phyloP scores from a whole-genome alignment of 257 asterid genomes.

The Dorcoceras hygrometricum region DNA sequence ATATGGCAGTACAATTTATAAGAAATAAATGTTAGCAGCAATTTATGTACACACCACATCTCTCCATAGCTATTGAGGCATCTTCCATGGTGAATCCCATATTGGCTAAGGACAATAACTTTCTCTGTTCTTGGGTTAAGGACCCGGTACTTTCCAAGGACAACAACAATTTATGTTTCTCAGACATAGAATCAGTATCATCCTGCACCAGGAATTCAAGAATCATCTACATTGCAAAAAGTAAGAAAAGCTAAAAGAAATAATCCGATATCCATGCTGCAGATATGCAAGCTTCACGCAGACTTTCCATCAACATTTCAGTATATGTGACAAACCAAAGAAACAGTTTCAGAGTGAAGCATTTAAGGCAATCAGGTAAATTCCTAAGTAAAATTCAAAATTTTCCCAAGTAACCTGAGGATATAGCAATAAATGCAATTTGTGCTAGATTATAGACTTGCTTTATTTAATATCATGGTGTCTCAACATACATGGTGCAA shows the following conservation, averaged over 20 bases:
- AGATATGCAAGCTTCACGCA: not conserved
- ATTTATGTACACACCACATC: conserved; percentile 47
- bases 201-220: conserved; percentile 28
- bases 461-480: conserved; percentile 4
- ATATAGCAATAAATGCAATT: conserved; percentile 8
- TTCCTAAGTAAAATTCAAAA: not conserved
- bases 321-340: conserved; percentile 3
- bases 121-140: conserved; percentile 41
- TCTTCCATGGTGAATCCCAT: conserved; percentile 69
- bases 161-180: conserved; percentile 40
- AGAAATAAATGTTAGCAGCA: not conserved
- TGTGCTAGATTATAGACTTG: conserved; percentile 13
- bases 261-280: not conserved
- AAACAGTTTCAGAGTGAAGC: conserved; percentile 9
- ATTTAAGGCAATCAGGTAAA: not conserved
- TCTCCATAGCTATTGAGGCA: conserved; percentile 52
- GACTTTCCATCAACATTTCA: not conserved
- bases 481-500: not conserved
- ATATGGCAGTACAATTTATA: conserved; percentile 3
- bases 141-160: conserved; percentile 34
- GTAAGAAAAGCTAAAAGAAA: conserved; percentile 8
- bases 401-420: not conserved
- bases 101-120: conserved; percentile 32
- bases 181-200: conserved; percentile 26
- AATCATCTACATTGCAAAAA: conserved; percentile 18